Conservation (phyloP, 2,329 filamentous ascomycete species). For the Nannizzia gypsea region DNA sequence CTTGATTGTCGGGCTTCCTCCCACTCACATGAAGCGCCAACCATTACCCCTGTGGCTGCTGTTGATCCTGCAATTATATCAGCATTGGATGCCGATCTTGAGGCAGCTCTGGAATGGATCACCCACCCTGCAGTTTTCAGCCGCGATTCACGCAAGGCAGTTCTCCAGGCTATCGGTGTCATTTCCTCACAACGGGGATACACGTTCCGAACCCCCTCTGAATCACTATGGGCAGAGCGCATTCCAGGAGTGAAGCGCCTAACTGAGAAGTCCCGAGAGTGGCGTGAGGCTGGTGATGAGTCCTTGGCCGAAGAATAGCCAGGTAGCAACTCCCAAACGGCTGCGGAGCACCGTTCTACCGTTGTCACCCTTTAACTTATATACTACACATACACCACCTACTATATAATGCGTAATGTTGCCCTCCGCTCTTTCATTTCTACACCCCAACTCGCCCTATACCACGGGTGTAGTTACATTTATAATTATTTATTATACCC, state of each 20-base stretch:
- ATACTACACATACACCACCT: not conserved
- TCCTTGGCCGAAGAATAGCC: constrained; percentile 46
- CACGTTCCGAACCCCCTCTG: constrained; percentile 81
- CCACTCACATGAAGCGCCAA: constrained; percentile 33
- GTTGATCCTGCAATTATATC: constrained; percentile 73
- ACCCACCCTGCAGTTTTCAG: constrained; percentile 91
- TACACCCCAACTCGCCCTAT: not conserved
- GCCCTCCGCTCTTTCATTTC: not conserved
- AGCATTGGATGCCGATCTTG: constrained; percentile 81
- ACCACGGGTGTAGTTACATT: not conserved
- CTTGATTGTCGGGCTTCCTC: constrained; percentile 21
- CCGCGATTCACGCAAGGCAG: constrained; percentile 85
- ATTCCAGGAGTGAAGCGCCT: constrained; percentile 70
- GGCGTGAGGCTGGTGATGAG: constrained; percentile 76
- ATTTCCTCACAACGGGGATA: constrained; percentile 90
- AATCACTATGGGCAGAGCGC: constrained; percentile 76
- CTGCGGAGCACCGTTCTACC: not conserved
- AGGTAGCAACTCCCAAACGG: not conserved
- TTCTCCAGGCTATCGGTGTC: constrained; percentile 90
- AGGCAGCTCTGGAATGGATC: constrained; percentile 91
- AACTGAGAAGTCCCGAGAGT: constrained; percentile 75
- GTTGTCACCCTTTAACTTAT: not conserved
- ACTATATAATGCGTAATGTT: not conserved
- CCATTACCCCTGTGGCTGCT: constrained; percentile 48
- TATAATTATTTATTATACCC: constrained; percentile 1